Base-by-base conservation (phyloP, 768 basidiomycete genomes). In the Leccinum subgranulosum region DNA sequence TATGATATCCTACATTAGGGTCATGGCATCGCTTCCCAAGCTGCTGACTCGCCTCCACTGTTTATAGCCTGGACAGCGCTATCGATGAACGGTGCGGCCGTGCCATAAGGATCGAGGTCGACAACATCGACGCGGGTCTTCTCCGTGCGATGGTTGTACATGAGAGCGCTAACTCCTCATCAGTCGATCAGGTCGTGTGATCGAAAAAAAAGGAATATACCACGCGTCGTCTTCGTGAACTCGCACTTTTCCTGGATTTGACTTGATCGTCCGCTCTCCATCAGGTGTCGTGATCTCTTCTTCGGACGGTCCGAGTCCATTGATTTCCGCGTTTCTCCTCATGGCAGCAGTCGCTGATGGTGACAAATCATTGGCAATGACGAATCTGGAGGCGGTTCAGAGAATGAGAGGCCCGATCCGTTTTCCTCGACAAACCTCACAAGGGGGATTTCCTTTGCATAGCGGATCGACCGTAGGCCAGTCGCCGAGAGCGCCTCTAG, bases 81-180 rank as follows among this genome's bases (percentile, higher is more conserved):
- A 64, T 99, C 97, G 27, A 99, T 88, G 70, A 99, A 99, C 3
- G 96, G 97, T 4, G 94, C 89, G 0, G 97, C 97, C 9, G 94
- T 96, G 1, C 97, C 97, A 66, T 98, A 99, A 0, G 97, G 97
- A 70, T 99, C 97, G 27, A 99, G 81, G 70, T 99, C 97, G n/a
- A 99, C 86, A 28, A 92, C 92, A 61, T 98, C 95, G 19, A 98
- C 94, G 3, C 87, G 84, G 11, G 79, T 74, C 48, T 78, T 81
- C 52, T 86, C 86, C 28, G 84, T 77, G 39, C 94, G 86, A 67
- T 94, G 94, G 49, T 81, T 81, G 69, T 97, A 98, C 92, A 99
- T 94, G 51, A 94, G 76, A 3, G 89, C 80, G 66, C 95, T 97
- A 15, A 50, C 3, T 10, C 6, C 43, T 41, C n/a, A 12, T 54